Conservation (phyloP, 306 rosid genomes). For the Hippophae gyantsensis region DNA sequence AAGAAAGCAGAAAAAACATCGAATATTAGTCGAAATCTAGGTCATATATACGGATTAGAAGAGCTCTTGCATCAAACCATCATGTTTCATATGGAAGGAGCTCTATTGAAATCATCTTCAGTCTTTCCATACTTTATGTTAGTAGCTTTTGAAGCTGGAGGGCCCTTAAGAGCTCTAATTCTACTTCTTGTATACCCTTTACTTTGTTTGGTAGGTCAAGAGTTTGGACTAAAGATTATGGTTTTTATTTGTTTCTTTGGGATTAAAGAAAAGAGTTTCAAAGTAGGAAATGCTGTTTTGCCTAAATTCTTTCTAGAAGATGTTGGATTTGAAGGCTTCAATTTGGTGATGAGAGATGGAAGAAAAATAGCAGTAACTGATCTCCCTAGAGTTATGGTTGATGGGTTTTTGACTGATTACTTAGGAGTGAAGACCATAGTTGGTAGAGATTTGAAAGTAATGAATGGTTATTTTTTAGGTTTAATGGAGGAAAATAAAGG, state of each 20-base stretch:
- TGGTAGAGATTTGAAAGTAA: slow-evolving; percentile 49
- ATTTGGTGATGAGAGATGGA: slow-evolving; percentile 37
- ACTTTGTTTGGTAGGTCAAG: slow-evolving; percentile 41
- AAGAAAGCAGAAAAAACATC: too few species aligned
- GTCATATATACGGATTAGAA: not conserved
- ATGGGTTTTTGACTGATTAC: slow-evolving; percentile 47
- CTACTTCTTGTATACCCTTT: slow-evolving; percentile 49
- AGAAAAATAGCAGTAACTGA: slow-evolving; percentile 40
- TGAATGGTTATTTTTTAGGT: slow-evolving; percentile 50
- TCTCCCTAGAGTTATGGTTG: slow-evolving; percentile 61
- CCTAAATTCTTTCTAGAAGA: slow-evolving; percentile 60
- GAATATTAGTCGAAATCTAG: too few species aligned
- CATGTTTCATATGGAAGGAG: slow-evolving; percentile 45
- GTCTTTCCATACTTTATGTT: slow-evolving; percentile 67
- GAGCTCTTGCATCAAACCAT: slow-evolving; percentile 20
- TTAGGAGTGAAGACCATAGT: slow-evolving; percentile 41
- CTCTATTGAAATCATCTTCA: slow-evolving; percentile 36
- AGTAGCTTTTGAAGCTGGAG: slow-evolving; percentile 70
- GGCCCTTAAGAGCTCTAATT: slow-evolving; percentile 37
- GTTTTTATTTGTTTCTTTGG: slow-evolving; percentile 57
- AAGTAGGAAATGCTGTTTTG: slow-evolving; percentile 48
- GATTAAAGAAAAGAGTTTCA: slow-evolving; percentile 27
- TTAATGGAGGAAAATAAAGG: slow-evolving; percentile 28
- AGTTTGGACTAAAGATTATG: slow-evolving; percentile 41
- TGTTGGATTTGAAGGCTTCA: slow-evolving; percentile 46